phyloP scores from a whole-genome alignment of 2,329 filamentous ascomycete species.

The Botrytis hyacinthi region DNA sequence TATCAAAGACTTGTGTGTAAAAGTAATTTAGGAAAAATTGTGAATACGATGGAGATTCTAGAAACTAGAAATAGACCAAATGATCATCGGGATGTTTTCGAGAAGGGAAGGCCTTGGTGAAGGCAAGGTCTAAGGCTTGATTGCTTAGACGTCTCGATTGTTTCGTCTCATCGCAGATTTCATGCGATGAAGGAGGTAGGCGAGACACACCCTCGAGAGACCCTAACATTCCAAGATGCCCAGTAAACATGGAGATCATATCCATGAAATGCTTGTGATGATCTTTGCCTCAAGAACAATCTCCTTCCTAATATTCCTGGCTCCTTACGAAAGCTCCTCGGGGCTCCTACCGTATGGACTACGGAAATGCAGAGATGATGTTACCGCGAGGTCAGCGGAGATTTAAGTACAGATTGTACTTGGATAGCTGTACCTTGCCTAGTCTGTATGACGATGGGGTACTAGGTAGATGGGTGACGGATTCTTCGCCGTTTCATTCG shows the following conservation, averaged over 20 bases:
- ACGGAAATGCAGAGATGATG: not conserved
- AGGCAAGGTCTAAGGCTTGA: not conserved
- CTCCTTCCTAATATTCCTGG: not conserved
- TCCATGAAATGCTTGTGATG: conserved; percentile 8
- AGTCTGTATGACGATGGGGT: not conserved
- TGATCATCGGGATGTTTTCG: not conserved
- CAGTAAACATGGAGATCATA: not conserved
- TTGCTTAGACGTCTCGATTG: not conserved
- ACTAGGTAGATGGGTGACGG: not conserved
- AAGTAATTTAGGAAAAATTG: not conserved
- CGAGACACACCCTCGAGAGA: not conserved
- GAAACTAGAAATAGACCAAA: not conserved
- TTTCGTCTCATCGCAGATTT: not conserved
- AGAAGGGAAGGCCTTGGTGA: not conserved
- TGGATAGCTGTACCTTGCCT: not conserved
- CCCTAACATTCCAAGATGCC: not conserved
- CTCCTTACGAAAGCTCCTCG: conserved; percentile 3
- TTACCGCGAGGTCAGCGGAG: conserved; percentile 3
- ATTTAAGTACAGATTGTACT: not conserved
- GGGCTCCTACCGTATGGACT: not conserved
- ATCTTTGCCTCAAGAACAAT: not conserved
- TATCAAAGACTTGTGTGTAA: not conserved
- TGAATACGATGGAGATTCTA: not conserved
- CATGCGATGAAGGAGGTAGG: conserved; percentile 9
- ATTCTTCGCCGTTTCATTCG: not conserved